A percentile compares a stretch with the other conserved stretches of the same genome.
Evolutionary conservation across 2,329 filamentous ascomycete species (phyloP).

Genomic region (Seiridium unicorne): DNA sequence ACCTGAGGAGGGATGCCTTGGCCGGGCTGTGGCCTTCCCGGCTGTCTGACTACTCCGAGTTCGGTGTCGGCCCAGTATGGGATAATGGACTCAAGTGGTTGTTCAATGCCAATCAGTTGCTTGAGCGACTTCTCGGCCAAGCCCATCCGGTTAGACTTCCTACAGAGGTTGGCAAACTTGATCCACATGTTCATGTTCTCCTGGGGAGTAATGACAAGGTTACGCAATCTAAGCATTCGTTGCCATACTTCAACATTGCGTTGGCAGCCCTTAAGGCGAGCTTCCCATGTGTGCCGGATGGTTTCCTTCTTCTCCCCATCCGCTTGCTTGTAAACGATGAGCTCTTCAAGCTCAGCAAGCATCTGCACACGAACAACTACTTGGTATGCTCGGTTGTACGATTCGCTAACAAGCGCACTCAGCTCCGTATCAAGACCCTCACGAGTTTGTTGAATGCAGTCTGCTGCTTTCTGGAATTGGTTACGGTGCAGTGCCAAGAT

Average conservation of each 20-base stretch:
- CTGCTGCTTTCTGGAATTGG: constrained; percentile 87
- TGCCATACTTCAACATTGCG: constrained; percentile 99
- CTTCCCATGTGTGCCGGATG: constrained; percentile 94
- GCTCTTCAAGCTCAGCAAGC: constrained; percentile 96
- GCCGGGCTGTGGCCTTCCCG: constrained; percentile 22
- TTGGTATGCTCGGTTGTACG: constrained; percentile 94
- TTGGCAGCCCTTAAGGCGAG: constrained; percentile 89
- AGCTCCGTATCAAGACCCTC: constrained; percentile 95
- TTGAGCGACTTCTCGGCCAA: constrained; percentile 94
- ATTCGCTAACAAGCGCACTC: constrained; percentile 94
- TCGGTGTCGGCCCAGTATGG: constrained; percentile 52
- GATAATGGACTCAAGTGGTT: constrained; percentile 58
- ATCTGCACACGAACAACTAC: constrained; percentile 99
- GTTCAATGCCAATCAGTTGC: constrained; percentile 76
- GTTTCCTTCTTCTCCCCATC: constrained; percentile 85
- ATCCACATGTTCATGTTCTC: constrained; percentile 99
- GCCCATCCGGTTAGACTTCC: constrained; percentile 92
- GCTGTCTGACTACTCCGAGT: neutral
- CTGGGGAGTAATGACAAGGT: constrained; percentile 83
- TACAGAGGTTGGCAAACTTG: constrained; percentile 97
- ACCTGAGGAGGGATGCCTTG: constrained; percentile 67
- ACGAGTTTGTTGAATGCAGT: constrained; percentile 85
- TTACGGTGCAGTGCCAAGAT: constrained; percentile 94
- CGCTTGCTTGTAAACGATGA: constrained; percentile 96
- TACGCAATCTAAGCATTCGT: constrained; percentile 91